phyloP scores from a whole-genome alignment of 179 eudicot species.

The Carnegiea gigantea region DNA sequence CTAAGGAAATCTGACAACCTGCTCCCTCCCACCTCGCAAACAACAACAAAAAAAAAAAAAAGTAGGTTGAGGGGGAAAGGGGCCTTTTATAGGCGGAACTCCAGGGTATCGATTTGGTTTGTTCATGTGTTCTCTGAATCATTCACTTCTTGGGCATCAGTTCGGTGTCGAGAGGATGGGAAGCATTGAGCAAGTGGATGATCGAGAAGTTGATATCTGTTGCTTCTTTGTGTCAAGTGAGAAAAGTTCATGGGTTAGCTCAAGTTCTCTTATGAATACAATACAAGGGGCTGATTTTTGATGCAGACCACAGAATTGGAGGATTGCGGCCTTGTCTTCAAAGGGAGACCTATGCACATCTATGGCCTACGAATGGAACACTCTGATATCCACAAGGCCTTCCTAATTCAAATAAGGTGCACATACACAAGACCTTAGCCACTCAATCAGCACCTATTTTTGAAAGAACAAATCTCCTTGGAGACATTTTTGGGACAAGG shows the following conservation, averaged over 20 bases:
- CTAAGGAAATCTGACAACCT: not conserved
- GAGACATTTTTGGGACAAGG: slow-evolving; percentile 22
- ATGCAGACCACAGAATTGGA: slow-evolving; percentile 22
- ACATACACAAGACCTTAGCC: slow-evolving; percentile 21
- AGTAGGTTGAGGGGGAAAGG: not conserved
- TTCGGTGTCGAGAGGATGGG: slow-evolving; percentile 47
- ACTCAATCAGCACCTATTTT: slow-evolving; percentile 16
- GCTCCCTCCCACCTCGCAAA: not conserved
- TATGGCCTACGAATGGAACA: slow-evolving; percentile 37
- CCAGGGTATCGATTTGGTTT: not conserved
- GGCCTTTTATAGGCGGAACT: not conserved
- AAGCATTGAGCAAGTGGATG: slow-evolving; percentile 41
- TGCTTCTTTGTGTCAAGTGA: not conserved
- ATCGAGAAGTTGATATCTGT: slow-evolving; percentile 18
- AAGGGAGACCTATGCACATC: slow-evolving; percentile 6
- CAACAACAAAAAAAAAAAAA: too few relatives aligned
- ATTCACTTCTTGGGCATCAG: slow-evolving; percentile 29
- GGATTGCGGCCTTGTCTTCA: slow-evolving; percentile 5
- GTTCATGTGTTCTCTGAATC: slow-evolving; percentile 13
- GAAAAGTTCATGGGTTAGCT: not conserved
- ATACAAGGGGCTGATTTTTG: not conserved
- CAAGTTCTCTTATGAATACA: not conserved
- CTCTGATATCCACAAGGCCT: slow-evolving; percentile 6
- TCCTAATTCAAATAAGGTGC: not conserved
- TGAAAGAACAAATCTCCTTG: not conserved